phyloP scores from a whole-genome alignment of 1,284 basidiomycete species.

The Cutaneotrichosporon sp. region DNA sequence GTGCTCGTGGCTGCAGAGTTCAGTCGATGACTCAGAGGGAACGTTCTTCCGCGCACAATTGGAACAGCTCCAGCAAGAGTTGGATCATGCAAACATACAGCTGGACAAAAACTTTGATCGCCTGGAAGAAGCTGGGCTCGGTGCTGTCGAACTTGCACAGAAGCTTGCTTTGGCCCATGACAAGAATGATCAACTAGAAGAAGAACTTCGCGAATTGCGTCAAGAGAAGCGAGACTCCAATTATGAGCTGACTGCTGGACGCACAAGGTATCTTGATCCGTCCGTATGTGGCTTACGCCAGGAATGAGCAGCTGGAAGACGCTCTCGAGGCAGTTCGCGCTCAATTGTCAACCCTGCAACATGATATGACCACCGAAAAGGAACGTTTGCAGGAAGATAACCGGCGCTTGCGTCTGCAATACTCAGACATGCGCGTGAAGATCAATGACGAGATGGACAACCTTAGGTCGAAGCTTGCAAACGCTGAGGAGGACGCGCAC shows the following conservation, averaged over 20 bases:
- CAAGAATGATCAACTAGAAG: constrained; percentile 43
- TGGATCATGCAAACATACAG: constrained; percentile 46
- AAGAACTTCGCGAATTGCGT: constrained; percentile 30
- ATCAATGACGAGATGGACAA: constrained; percentile 21
- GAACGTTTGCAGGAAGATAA: constrained; percentile 31
- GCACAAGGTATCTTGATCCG: background rate
- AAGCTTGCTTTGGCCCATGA: constrained; percentile 45
- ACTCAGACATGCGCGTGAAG: constrained; percentile 19
- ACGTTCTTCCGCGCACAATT: constrained; percentile 46
- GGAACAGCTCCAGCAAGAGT: constrained; percentile 47
- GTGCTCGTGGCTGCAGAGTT: constrained; percentile 45
- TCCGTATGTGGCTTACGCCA: background rate
- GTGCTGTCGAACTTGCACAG: constrained; percentile 45
- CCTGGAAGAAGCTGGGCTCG: constrained; percentile 47
- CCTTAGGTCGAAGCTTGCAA: constrained; percentile 6
- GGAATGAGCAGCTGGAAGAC: constrained; percentile 23
- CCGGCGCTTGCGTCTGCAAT: constrained; percentile 23
- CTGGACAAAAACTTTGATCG: constrained; percentile 50
- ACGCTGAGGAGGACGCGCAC: background rate
- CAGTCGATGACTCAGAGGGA: constrained; percentile 36
- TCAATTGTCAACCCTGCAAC: constrained; percentile 30
- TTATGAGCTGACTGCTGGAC: constrained; percentile 6
- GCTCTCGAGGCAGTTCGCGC: constrained; percentile 29
- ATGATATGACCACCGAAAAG: constrained; percentile 27
- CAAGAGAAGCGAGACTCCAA: constrained; percentile 28